Conservation (phyloP, 2,329 filamentous ascomycete species). For the Mariannaea elegans region DNA sequence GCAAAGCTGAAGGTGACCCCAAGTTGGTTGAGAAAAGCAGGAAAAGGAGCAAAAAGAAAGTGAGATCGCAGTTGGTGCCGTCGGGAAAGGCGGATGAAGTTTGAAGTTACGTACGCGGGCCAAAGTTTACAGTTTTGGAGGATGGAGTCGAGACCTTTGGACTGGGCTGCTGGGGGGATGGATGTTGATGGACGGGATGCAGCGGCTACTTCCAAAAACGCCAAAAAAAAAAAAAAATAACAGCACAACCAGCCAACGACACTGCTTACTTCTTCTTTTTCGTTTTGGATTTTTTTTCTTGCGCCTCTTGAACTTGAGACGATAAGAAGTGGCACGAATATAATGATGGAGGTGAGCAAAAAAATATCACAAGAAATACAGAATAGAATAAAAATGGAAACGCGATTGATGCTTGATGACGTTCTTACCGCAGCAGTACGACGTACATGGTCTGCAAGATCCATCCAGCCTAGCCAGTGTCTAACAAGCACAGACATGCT, state of each 20-base stretch:
- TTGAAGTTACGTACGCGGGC: background rate
- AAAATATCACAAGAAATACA: background rate
- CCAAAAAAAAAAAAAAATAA: background rate
- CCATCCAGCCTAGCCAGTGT: background rate
- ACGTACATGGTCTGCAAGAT: background rate
- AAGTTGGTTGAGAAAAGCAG: background rate
- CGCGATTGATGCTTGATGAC: background rate
- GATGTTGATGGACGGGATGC: background rate
- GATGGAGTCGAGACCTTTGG: background rate
- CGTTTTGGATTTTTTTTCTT: background rate
- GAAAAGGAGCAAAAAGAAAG: background rate
- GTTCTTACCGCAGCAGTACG: background rate
- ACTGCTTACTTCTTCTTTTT: background rate
- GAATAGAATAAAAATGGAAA: background rate
- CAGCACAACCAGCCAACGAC: background rate
- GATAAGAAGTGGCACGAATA: background rate
- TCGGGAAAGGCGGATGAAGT: background rate
- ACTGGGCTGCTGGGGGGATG: background rate
- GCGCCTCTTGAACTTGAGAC: background rate
- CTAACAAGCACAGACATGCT: background rate
- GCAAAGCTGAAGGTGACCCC: background rate
- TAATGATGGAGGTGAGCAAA: background rate
- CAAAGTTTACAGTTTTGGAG: background rate
- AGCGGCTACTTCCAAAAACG: constrained; percentile 3
- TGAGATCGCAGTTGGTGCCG: background rate